Evolutionary conservation across 257 asterid species (phyloP), one percentile per base, ranked within the genome.

Genomic region (Mitragyna speciosa): DNA sequence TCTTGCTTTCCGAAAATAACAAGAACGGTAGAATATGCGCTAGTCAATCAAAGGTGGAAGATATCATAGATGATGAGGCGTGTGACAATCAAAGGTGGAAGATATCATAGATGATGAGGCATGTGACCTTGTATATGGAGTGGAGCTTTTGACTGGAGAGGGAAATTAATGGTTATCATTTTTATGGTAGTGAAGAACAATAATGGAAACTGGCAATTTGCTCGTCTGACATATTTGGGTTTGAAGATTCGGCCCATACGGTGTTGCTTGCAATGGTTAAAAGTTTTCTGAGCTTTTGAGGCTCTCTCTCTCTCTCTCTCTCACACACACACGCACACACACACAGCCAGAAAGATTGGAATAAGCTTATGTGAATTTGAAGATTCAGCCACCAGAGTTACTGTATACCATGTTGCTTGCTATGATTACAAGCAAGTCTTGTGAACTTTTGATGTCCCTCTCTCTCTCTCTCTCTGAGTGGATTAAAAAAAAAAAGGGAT

Each of bases 211-310:
- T 31, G 97, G 98, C 70, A 89, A 92, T 79, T 79, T 94, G 86
- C 91, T 94, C 92, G 83, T 92, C 98, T 26, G 98, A 94, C 73
- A 80, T 92, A 52, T 91, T 89, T 63, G 96, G 98, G 47, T 91
- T 87, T 77, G 91, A 89, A 76, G 96, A 92, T 80, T 87, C 94
- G 1, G 83, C 92, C 85, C 97, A 28, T 92, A 92, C 77, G 92
- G 96, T 12, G 82, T 92, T 63, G 96, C 98, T 77, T 94, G 98
- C 85, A 92, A 87, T 70, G 96, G 98, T 70, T 90, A 93, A 92
- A 90, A 82, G 92, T 70, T 65, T 36, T 64, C 48, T 54, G 8
- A 45, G 73, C 61, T 33, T 31, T 66, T n/a, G n/a, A n/a, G n/a
- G n/a, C n/a, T n/a, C n/a, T n/a, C n/a, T n/a, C n/a, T n/a, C n/a